These are phyloP conservation scores for Rhodotorula sp. DNA, from an alignment of 1,284 basidiomycete species.

Conservation along the genomic window DNA sequence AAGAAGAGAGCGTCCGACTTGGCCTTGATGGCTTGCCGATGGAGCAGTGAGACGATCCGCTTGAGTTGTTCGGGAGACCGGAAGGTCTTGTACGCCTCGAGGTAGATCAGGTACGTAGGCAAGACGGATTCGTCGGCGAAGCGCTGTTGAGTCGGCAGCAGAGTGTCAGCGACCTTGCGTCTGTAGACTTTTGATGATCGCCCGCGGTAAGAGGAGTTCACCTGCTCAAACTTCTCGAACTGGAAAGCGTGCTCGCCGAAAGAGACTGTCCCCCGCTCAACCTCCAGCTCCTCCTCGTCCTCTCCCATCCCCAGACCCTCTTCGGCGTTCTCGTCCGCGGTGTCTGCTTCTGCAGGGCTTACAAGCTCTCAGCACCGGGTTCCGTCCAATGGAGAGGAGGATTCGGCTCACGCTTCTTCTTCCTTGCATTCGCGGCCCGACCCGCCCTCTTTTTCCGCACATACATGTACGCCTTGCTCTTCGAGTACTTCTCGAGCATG, in stretches of 20 bases:
- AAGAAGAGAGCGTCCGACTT: conserved; percentile 91
- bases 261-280: conserved; percentile 45
- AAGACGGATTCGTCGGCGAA: conserved; percentile 81
- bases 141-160: conserved; percentile 55
- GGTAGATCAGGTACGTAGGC: conserved; percentile 72
- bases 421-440: conserved; percentile 55
- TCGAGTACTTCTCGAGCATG: conserved; percentile 83
- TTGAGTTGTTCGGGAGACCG: conserved; percentile 75
- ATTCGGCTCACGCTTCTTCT: conserved; percentile 33
- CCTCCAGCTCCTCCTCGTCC: conserved; percentile 59
- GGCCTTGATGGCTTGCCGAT: conserved; percentile 80
- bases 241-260: conserved; percentile 82
- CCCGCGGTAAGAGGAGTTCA: conserved; percentile 50
- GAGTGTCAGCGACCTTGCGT: not conserved
- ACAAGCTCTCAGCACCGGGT: not conserved
- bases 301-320: conserved; percentile 35
- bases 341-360: not conserved
- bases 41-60: conserved; percentile 77
- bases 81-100: conserved; percentile 73
- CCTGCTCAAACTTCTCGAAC: conserved; percentile 82
- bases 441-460: conserved; percentile 65
- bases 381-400: accelerated
- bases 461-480: conserved; percentile 68
- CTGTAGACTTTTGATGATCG: not conserved
- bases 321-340: conserved; percentile 15